Percentiles rank a stretch among this genome's conserved stretches.
Conservation (phyloP, 2,329 filamentous ascomycete species). For the Penicillium sp. region DNA sequence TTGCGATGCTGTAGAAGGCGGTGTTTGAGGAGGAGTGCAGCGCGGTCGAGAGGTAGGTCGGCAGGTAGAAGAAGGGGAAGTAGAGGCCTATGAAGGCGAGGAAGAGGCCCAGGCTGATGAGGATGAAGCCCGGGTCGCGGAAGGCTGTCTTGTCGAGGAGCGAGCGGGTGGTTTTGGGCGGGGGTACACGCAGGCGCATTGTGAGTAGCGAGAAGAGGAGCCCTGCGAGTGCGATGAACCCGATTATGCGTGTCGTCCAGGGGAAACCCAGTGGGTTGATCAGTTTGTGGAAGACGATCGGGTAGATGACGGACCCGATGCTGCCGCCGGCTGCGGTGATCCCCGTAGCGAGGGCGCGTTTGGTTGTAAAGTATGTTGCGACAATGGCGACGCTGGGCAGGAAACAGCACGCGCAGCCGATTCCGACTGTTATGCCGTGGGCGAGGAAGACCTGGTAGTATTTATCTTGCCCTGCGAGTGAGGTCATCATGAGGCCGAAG, state of each 20-base stretch:
- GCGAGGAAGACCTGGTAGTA: not conserved
- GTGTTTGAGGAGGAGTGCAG: constrained; percentile 34
- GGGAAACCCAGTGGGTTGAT: not conserved
- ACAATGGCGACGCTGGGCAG: constrained; percentile 34
- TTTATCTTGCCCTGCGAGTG: not conserved
- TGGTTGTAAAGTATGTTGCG: constrained; percentile 39
- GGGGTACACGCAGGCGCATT: constrained; percentile 26
- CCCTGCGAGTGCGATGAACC: not conserved
- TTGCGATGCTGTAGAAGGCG: not conserved
- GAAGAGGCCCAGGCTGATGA: constrained; percentile 47
- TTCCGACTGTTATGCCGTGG: constrained; percentile 40
- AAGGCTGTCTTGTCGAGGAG: constrained; percentile 45
- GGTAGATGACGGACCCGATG: constrained; percentile 26
- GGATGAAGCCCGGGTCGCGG: constrained; percentile 43
- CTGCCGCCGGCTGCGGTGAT: constrained; percentile 36
- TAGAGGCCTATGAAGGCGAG: constrained; percentile 50
- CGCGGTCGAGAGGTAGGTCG: constrained; percentile 64
- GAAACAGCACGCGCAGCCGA: constrained; percentile 44
- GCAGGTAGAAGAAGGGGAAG: constrained; percentile 58
- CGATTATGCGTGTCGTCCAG: not conserved
- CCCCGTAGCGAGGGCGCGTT: constrained; percentile 36
- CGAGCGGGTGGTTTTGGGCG: constrained; percentile 32
- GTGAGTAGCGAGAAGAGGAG: not conserved
- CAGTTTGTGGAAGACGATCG: not conserved
- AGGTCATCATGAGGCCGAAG: not conserved